Percentiles rank a stretch among this genome's conserved stretches.
Conservation (phyloP, 192 early-diverging fungal species). For the Podila verticillata region DNA sequence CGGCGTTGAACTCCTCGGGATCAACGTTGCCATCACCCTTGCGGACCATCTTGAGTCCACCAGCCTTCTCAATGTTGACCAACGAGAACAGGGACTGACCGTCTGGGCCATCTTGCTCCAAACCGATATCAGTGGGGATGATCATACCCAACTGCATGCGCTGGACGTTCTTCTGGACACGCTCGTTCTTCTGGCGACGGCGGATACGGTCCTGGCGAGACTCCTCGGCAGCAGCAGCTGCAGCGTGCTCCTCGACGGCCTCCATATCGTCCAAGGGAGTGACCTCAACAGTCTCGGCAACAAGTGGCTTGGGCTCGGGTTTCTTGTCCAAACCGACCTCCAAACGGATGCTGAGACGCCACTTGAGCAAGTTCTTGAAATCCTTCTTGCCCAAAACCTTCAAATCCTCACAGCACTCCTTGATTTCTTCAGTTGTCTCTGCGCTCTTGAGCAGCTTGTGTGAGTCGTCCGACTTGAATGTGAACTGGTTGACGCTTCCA, state of each 20-base stretch:
- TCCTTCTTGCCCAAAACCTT: constrained; percentile 94
- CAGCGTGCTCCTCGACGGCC: constrained; percentile 58
- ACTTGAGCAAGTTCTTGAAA: constrained; percentile 90
- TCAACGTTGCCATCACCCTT: constrained; percentile 63
- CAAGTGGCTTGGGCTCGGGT: constrained; percentile 55
- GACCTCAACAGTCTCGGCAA: constrained; percentile 47
- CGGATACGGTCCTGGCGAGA: constrained; percentile 51
- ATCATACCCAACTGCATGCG: constrained; percentile 87
- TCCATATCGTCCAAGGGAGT: constrained; percentile 67
- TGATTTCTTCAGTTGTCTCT: constrained; percentile 85
- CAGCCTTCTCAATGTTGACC: constrained; percentile 58
- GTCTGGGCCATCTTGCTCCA: constrained; percentile 67
- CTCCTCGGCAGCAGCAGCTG: constrained; percentile 42
- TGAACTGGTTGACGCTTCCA: constrained; percentile 78
- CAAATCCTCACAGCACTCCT: constrained; percentile 85
- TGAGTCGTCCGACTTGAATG: constrained; percentile 79
- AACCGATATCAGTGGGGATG: constrained; percentile 76
- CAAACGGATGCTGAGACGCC: constrained; percentile 82
- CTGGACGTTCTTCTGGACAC: constrained; percentile 72
- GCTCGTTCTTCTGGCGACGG: constrained; percentile 74
- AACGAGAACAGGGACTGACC: constrained; percentile 70
- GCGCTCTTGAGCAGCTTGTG: constrained; percentile 51
- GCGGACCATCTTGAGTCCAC: constrained; percentile 59
- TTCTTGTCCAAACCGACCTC: constrained; percentile 61
- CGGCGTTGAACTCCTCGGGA: constrained; percentile 49